Percentiles rank a stretch among this genome's conserved stretches.
phyloP scores from a whole-genome alignment of 164 flowering plant genomes.

The Berberis vulgaris region DNA sequence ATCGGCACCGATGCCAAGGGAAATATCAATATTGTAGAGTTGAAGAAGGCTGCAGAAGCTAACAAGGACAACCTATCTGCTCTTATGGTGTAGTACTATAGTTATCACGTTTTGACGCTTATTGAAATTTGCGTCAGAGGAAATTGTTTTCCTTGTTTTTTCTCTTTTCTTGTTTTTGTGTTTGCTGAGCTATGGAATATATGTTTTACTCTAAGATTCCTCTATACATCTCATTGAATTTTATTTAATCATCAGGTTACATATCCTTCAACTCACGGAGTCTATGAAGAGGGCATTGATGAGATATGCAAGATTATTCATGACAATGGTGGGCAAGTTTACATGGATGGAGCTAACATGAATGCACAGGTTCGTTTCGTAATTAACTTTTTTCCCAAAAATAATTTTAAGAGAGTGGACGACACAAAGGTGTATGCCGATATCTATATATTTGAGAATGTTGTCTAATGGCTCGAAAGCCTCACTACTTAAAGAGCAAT shows the following conservation, averaged over 20 bases:
- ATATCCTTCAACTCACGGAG: conserved; percentile 99
- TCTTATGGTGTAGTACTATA: conserved; percentile 60
- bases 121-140: too few relatives aligned
- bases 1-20: conserved; percentile 99
- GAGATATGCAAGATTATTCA: conserved; percentile 97
- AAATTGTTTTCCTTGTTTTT: too few relatives aligned
- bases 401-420: too few relatives aligned
- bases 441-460: too few relatives aligned
- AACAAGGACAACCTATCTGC: conserved; percentile 79
- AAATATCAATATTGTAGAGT: conserved; percentile 85
- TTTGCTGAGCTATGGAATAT: too few relatives aligned
- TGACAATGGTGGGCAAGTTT: conserved; percentile 98
- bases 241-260: conserved; percentile 56
- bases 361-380: conserved; percentile 78
- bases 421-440: too few relatives aligned
- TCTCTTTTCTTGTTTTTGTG: too few relatives aligned
- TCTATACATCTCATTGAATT: neutral
- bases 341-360: conserved; percentile 99
- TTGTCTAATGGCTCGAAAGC: too few relatives aligned
- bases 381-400: too few relatives aligned
- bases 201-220: too few relatives aligned
- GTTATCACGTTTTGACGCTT: neutral
- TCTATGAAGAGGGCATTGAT: conserved; percentile 97
- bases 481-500: too few relatives aligned
- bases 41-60: conserved; percentile 89